Evolutionary conservation across 176 grass and related monocot species (phyloP).

Genomic region (Hyparrhenia diplandra): DNA sequence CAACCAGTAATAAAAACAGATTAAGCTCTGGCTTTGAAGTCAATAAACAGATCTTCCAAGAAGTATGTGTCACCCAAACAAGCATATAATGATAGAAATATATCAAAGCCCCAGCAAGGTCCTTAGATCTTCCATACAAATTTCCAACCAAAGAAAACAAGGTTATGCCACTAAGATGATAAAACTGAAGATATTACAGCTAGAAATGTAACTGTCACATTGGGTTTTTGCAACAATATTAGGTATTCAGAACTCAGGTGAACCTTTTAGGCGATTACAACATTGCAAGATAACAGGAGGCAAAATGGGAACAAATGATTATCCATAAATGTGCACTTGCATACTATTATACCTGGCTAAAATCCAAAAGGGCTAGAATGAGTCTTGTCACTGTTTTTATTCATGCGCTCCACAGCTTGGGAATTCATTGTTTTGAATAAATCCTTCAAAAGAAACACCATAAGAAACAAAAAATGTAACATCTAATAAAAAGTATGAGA

Average conservation of each 20-base stretch:
- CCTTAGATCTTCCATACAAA: background rate
- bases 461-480: slow-evolving; percentile 1
- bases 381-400: slow-evolving; percentile 49
- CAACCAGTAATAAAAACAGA: background rate
- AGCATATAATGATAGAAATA: background rate
- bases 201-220: background rate
- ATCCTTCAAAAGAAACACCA: slow-evolving; percentile 56
- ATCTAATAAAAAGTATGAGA: slow-evolving; percentile 7
- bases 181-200: background rate
- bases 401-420: slow-evolving; percentile 34
- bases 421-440: slow-evolving; percentile 95
- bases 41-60: background rate
- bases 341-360: slow-evolving; percentile 66
- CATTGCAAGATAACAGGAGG: background rate
- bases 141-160: background rate
- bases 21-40: background rate
- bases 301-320: background rate
- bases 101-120: background rate
- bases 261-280: background rate
- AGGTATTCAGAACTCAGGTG: background rate
- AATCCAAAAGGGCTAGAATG: slow-evolving; percentile 68
- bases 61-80: background rate
- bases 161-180: background rate
- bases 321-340: background rate
- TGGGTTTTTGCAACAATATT: background rate